Evolutionary conservation across 1,284 basidiomycete genomes (phyloP).

Genomic region (Farysia itapuensis): DNA sequence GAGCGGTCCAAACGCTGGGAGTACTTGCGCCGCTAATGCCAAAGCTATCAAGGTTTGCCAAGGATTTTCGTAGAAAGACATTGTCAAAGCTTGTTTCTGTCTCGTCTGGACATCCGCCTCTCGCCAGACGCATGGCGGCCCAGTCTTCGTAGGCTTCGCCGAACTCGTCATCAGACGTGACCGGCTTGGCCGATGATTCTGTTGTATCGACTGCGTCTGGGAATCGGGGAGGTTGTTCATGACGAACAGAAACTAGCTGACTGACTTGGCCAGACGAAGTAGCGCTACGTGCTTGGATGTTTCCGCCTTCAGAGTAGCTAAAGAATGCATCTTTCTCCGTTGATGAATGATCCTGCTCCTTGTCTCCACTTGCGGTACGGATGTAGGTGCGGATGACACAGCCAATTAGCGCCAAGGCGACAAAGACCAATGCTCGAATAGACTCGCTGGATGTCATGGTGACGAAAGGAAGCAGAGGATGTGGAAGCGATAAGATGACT

Average conservation of each 20-base stretch:
- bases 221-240: constrained; percentile 23
- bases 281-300: constrained; percentile 1
- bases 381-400: constrained; percentile 37
- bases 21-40: constrained; percentile 15
- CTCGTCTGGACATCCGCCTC: constrained; percentile 24
- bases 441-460: constrained; percentile 28
- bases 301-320: too few relatives aligned
- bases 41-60: constrained; percentile 13
- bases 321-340: background rate
- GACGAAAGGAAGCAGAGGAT: background rate
- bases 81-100: constrained; percentile 21
- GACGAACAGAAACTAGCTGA: constrained; percentile 21
- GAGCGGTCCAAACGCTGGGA: constrained; percentile 24
- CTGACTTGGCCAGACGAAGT: constrained; percentile 30
- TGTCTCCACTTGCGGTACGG: constrained; percentile 30
- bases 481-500: background rate
- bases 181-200: background rate
- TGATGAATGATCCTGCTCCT: constrained; percentile 2
- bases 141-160: constrained; percentile 35
- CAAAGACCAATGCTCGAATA: constrained; percentile 20
- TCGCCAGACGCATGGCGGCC: constrained; percentile 32
- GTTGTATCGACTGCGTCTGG: background rate
- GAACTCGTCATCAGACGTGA: background rate
- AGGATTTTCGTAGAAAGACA: constrained; percentile 1
- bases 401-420: constrained; percentile 19